A percentile compares a stretch with the other conserved stretches of the same genome.
phyloP scores from a whole-genome alignment of 208 protist genomes.

The Wallacemonas sp. region DNA sequence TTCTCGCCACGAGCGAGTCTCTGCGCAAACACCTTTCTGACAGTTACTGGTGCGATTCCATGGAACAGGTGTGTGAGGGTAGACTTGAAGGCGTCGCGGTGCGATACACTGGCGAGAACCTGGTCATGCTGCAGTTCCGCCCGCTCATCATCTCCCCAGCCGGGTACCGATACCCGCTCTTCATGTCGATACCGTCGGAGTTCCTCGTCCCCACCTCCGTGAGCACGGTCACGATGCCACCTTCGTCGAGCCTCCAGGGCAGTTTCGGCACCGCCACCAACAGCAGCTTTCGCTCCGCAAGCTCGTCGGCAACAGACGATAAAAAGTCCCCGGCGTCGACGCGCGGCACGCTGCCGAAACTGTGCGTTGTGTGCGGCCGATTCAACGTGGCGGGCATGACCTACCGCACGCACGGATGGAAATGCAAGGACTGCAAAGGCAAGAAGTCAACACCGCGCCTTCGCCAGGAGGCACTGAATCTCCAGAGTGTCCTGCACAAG shows the following conservation, averaged over 20 bases:
- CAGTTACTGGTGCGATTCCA: constrained; percentile 90
- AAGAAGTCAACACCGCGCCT: constrained; percentile 67
- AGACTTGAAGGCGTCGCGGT: constrained; percentile 81
- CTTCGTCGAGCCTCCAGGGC: constrained; percentile 24
- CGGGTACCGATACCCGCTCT: constrained; percentile 87
- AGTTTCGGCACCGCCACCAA: constrained; percentile 43
- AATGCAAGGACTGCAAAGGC: constrained; percentile 88
- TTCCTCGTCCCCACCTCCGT: constrained; percentile 70
- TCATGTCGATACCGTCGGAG: constrained; percentile 88
- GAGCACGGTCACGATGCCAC: constrained; percentile 21
- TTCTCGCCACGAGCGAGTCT: constrained; percentile 69
- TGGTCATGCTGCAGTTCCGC: constrained; percentile 86
- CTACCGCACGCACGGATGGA: constrained; percentile 72
- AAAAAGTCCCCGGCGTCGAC: constrained; percentile 11
- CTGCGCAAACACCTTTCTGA: constrained; percentile 82
- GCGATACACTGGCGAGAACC: constrained; percentile 85
- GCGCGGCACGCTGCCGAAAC: constrained; percentile 28
- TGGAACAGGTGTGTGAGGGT: constrained; percentile 89
- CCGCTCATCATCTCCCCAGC: constrained; percentile 67
- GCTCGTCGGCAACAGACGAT: constrained; percentile 1
- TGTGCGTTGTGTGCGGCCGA: constrained; percentile 88
- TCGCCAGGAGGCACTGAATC: constrained; percentile 49
- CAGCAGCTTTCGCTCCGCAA: constrained; percentile 34
- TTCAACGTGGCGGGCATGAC: constrained; percentile 80
- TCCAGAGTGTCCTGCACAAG: constrained; percentile 25